phyloP scores from a whole-genome alignment of 192 early-diverging fungal species.

The Backusella sp. region DNA sequence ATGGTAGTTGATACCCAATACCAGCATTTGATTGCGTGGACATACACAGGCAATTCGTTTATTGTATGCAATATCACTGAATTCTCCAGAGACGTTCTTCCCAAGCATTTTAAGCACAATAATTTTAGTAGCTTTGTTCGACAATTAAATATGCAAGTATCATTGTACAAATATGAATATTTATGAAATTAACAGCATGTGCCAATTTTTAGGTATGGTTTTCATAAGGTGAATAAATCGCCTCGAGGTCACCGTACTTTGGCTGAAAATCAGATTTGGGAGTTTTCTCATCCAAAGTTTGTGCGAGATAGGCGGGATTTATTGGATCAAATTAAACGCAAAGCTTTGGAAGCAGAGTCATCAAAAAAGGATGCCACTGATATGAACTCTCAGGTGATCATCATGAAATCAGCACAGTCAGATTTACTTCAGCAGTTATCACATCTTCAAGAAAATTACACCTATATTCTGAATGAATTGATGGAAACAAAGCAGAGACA shows the following conservation, averaged over 20 bases:
- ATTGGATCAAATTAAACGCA: slow-evolving; percentile 89
- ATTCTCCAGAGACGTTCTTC: slow-evolving; percentile 83
- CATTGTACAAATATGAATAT: not conserved
- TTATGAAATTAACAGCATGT: not conserved
- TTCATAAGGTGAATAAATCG: slow-evolving; percentile 92
- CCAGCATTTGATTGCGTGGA: slow-evolving; percentile 89
- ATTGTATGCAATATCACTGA: slow-evolving; percentile 89
- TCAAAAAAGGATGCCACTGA: slow-evolving; percentile 72
- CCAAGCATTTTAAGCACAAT: slow-evolving; percentile 92
- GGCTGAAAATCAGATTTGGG: slow-evolving; percentile 90
- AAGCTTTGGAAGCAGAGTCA: slow-evolving; percentile 83
- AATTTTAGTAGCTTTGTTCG: slow-evolving; percentile 91
- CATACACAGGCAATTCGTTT: slow-evolving; percentile 81
- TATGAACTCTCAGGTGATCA: slow-evolving; percentile 68
- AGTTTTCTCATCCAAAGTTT: slow-evolving; percentile 85
- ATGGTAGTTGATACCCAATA: slow-evolving; percentile 88
- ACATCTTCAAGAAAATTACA: slow-evolving; percentile 70
- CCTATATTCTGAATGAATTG: slow-evolving; percentile 69
- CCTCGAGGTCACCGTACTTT: slow-evolving; percentile 80
- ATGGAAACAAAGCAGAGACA: slow-evolving; percentile 69
- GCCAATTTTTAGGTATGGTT: slow-evolving; percentile 59
- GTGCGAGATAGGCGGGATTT: slow-evolving; percentile 70
- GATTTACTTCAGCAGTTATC: slow-evolving; percentile 72
- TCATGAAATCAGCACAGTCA: slow-evolving; percentile 74
- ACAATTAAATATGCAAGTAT: slow-evolving; percentile 78